Conservation (phyloP, 768 basidiomycete species). For the Mycena alexandri region DNA sequence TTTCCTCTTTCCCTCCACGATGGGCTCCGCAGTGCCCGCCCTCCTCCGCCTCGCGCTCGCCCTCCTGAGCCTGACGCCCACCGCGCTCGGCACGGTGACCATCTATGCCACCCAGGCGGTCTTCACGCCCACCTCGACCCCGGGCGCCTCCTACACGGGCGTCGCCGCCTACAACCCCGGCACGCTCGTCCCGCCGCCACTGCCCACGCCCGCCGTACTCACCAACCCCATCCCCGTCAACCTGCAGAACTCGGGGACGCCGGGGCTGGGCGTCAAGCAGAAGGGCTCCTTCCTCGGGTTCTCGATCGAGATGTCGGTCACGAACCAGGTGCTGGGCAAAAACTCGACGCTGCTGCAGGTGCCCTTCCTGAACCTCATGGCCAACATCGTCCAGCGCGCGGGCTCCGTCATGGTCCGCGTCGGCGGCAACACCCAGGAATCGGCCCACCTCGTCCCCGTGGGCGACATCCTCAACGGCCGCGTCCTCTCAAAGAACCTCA, state of each 20-base stretch:
- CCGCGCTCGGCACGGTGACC: too few species aligned
- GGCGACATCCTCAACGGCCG: constrained; percentile 52
- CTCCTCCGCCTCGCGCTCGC: too few species aligned
- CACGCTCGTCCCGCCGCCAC: constrained; percentile 61
- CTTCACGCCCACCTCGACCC: too few species aligned
- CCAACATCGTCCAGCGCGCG: constrained; percentile 74
- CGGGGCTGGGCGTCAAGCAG: constrained; percentile 53
- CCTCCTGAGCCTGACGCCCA: too few species aligned
- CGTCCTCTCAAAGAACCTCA: constrained; percentile 58
- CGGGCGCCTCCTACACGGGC: constrained; percentile 57
- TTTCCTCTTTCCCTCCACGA: too few species aligned
- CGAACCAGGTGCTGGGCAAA: constrained; percentile 66
- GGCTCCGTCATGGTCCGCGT: constrained; percentile 74
- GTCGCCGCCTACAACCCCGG: constrained; percentile 68
- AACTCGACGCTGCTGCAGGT: constrained; percentile 66
- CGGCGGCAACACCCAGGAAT: constrained; percentile 87
- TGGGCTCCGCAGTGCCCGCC: too few species aligned
- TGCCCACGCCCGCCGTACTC: constrained; percentile 59
- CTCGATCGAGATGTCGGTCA: constrained; percentile 72
- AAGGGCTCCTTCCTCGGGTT: constrained; percentile 65
- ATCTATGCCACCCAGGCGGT: too few species aligned
- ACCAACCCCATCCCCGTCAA: constrained; percentile 58
- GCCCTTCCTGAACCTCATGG: constrained; percentile 84
- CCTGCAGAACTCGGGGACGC: constrained; percentile 51
- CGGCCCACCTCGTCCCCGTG: constrained; percentile 63